Percentiles rank a stretch among this genome's conserved stretches.
phyloP scores from a whole-genome alignment of 108 stramenopile species.

The Nannochloropsis salina region DNA sequence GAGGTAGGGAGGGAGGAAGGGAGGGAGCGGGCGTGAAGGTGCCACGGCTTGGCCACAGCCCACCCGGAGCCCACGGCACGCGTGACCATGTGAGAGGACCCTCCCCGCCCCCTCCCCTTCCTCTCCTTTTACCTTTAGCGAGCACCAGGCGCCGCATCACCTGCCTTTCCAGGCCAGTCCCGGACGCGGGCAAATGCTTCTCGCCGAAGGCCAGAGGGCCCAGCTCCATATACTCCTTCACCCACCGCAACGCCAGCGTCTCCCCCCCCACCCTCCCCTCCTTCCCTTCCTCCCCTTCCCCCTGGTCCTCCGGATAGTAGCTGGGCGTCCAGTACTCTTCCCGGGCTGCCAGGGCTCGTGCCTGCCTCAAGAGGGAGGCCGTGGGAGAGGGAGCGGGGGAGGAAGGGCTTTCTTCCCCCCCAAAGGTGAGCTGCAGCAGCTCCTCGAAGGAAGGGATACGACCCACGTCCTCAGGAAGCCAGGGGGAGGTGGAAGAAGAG shows the following conservation, averaged over 20 bases:
- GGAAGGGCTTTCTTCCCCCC: not conserved
- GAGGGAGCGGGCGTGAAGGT: conserved; percentile 1
- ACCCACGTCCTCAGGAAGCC: not conserved
- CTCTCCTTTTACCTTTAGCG: not conserved
- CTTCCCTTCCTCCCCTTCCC: not conserved
- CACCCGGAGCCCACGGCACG: too few relatives aligned
- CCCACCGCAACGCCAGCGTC: not conserved
- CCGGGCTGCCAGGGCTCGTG: not conserved
- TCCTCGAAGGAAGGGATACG: not conserved
- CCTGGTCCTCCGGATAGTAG: not conserved
- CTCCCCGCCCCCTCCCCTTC: not conserved
- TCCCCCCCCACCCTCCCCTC: not conserved
- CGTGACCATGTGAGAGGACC: too few relatives aligned
- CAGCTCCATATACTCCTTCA: conserved; percentile 10
- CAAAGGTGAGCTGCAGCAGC: not conserved
- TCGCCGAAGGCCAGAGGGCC: not conserved
- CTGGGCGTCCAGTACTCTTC: conserved; percentile 7
- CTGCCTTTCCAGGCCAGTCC: conserved; percentile 1
- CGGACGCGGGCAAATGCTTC: not conserved
- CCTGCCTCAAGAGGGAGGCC: not conserved
- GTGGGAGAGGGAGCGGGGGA: not conserved
- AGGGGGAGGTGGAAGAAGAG: not conserved
- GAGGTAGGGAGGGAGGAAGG: not conserved
- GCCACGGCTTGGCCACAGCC: too few relatives aligned
- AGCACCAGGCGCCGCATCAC: not conserved